These are phyloP conservation scores for Plasmopara muralis DNA, from an alignment of 352 stramenopile genomes.

Conservation along the genomic window DNA sequence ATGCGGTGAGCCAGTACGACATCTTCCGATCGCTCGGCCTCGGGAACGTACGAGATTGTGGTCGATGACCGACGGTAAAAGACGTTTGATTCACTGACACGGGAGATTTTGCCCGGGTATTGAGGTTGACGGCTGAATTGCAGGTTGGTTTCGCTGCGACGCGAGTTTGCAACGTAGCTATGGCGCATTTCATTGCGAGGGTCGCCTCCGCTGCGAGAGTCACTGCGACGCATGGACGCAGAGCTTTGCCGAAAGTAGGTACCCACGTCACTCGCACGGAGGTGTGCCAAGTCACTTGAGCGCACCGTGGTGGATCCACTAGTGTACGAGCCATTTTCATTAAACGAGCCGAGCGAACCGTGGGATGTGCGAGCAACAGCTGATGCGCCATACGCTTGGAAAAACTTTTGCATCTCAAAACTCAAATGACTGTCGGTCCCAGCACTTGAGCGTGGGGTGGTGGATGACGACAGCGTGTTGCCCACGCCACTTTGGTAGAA, in stretches of 20 bases:
- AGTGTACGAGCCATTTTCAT: constrained; percentile 38
- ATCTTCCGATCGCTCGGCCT: constrained; percentile 35
- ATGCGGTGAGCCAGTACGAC: constrained; percentile 52
- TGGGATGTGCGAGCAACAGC: constrained; percentile 23
- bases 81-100: constrained; percentile 38
- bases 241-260: constrained; percentile 32
- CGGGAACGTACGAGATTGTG: constrained; percentile 25
- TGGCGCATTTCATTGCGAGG: constrained; percentile 19
- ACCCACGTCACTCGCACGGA: constrained; percentile 24
- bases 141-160: constrained; percentile 30
- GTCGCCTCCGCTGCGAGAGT: constrained; percentile 11
- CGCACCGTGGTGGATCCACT: constrained; percentile 43
- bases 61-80: constrained; percentile 40
- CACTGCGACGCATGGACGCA: constrained; percentile 21
- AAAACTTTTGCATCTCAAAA: constrained; percentile 68
- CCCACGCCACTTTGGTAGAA: constrained; percentile 53
- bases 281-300: constrained; percentile 44
- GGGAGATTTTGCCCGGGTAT: constrained; percentile 26
- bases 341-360: constrained; percentile 24
- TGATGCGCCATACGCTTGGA: constrained; percentile 46
- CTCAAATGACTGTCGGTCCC: constrained; percentile 38
- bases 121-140: constrained; percentile 24
- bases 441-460: constrained; percentile 30
- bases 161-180: constrained; percentile 26
- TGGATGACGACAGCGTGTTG: constrained; percentile 18